These are phyloP conservation scores for Aspergillus mulundensis DNA, from an alignment of 495 filamentous ascomycete species.

Conservation along the genomic window DNA sequence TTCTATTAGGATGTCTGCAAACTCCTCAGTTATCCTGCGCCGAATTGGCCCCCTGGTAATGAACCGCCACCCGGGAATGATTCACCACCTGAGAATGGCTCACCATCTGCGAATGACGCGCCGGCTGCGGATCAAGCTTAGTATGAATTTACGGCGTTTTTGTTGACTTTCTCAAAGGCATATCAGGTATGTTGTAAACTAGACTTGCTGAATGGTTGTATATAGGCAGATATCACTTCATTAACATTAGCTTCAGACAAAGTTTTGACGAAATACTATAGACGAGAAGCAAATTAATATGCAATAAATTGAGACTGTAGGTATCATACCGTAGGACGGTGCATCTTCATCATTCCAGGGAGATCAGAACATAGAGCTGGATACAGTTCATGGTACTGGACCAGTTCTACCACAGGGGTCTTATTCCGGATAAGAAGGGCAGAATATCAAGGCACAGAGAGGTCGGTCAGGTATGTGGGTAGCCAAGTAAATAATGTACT, in stretches of 20 bases:
- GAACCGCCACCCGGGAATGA: background rate
- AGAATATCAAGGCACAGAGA: background rate
- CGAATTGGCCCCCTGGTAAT: slow-evolving; percentile 29
- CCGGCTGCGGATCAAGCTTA: background rate
- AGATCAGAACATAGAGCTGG: too few species aligned
- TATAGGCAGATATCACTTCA: too few species aligned
- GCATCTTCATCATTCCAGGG: too few species aligned
- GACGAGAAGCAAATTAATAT: too few species aligned
- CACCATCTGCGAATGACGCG: too few species aligned
- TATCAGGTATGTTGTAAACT: background rate
- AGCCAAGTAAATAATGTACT: background rate
- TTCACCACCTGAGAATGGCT: too few species aligned
- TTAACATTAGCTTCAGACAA: too few species aligned
- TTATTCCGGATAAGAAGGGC: background rate
- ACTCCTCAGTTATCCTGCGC: slow-evolving; percentile 46
- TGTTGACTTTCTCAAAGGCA: background rate
- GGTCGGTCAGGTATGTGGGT: background rate
- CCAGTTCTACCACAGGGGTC: background rate
- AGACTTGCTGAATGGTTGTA: background rate
- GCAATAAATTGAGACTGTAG: too few species aligned
- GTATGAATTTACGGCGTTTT: background rate
- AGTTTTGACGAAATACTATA: too few species aligned
- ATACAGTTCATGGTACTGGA: background rate
- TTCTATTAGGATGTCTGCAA: slow-evolving; percentile 41
- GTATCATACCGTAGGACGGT: too few species aligned